Conservation (phyloP, 179 eudicot species). For the Drosera spatulata region DNA sequence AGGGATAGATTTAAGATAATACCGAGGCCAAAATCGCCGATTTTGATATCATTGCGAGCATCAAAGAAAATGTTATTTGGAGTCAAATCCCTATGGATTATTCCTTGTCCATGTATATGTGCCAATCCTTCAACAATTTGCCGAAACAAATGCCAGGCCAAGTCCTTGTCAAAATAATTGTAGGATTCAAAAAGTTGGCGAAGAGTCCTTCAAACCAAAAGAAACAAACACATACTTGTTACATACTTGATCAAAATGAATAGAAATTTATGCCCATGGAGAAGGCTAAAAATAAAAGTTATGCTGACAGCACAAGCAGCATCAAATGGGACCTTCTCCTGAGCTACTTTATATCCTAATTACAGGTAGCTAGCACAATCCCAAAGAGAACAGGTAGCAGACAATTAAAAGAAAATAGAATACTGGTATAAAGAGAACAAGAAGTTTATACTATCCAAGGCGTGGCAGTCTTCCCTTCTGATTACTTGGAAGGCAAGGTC, state of each 20-base stretch:
- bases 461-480: too few relatives aligned
- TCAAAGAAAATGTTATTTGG: slow-evolving; percentile 95
- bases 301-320: too few relatives aligned
- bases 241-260: not conserved
- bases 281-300: too few relatives aligned
- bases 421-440: too few relatives aligned
- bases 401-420: not conserved
- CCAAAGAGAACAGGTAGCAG: not conserved
- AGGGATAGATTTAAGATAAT: slow-evolving; percentile 15
- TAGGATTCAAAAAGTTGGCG: slow-evolving; percentile 86
- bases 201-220: slow-evolving; percentile 54
- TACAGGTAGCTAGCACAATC: too few relatives aligned
- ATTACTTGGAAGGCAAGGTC: too few relatives aligned
- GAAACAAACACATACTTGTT: not conserved
- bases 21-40: slow-evolving; percentile 99
- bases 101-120: slow-evolving; percentile 95
- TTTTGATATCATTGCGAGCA: slow-evolving; percentile 93
- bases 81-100: slow-evolving; percentile 95
- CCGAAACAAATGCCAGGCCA: slow-evolving; percentile 88
- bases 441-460: too few relatives aligned
- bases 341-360: too few relatives aligned
- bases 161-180: slow-evolving; percentile 73
- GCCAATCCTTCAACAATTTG: slow-evolving; percentile 94
- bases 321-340: too few relatives aligned
- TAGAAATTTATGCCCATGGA: too few relatives aligned